Percentiles rank a stretch among this genome's conserved stretches.
Conservation (phyloP, 768 basidiomycete species). For the Lentinula guzmanii region DNA sequence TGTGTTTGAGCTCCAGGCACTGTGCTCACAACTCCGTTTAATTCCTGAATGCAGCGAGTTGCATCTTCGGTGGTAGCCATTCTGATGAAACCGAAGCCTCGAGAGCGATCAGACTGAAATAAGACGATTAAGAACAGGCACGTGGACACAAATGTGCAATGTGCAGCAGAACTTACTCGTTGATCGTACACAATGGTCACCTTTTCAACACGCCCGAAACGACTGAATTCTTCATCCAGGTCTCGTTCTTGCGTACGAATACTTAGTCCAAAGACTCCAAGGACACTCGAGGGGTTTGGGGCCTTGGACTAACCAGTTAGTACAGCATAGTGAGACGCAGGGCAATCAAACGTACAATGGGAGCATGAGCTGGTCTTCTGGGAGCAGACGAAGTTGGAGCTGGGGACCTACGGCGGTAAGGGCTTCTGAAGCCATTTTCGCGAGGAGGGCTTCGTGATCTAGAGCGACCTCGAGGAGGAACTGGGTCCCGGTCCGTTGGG, state of each 20-base stretch:
- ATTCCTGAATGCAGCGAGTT: constrained; percentile 75
- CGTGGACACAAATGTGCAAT: no score
- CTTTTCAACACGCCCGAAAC: constrained; percentile 88
- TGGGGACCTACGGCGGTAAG: constrained; percentile 49
- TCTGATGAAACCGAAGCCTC: constrained; percentile 96
- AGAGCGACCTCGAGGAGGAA: constrained; percentile 55
- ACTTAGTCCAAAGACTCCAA: constrained; percentile 98
- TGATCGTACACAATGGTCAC: constrained; percentile 97
- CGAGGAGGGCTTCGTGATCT: constrained; percentile 65
- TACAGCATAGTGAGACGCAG: not conserved
- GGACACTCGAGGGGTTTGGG: constrained; percentile 80
- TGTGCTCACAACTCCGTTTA: constrained; percentile 82
- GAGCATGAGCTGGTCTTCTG: constrained; percentile 64
- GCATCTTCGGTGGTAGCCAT: constrained; percentile 92
- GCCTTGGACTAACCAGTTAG: constrained; percentile 46
- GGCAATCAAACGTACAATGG: constrained; percentile 48
- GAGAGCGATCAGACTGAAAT: constrained; percentile 85
- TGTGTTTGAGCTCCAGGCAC: not conserved
- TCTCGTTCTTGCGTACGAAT: constrained; percentile 93
- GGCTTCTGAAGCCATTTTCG: constrained; percentile 50
- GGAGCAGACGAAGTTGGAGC: constrained; percentile 38
- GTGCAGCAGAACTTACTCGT: constrained; percentile 54
- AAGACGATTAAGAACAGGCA: not conserved
- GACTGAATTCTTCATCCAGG: constrained; percentile 88
- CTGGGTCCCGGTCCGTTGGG: constrained; percentile 49